Base-by-base conservation (phyloP, 495 filamentous ascomycete species). In the Aspergillus haitiensis region DNA sequence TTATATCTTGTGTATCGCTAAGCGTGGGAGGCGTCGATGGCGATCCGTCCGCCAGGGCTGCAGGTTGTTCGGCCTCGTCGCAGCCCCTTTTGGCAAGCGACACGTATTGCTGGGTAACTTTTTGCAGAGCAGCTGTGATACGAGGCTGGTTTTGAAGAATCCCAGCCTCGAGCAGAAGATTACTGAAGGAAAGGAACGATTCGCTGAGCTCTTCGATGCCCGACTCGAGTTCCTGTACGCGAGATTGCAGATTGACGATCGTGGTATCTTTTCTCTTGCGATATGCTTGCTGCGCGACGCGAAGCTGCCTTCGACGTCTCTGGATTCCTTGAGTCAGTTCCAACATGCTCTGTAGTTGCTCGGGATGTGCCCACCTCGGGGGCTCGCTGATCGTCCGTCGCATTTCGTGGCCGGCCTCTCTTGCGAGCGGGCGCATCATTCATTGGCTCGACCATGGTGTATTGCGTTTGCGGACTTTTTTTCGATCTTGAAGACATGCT, bases 191-290 rank as follows among this genome's bases (percentile, higher is more conserved):
- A 47, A 88, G 75, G 65, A 95, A 96, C 1, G 84, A 82, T 59
- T 83, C 82, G 72, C 86, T 88, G 82, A 96, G 87, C 62, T 89
- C 81, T 61, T 88, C 85, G 66, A 92, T 88, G 12, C 83, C 81
- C 10, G 76, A 75, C 60, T 88, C 83, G 15, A 95, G 78, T 44
- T 84, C 81, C 52, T 85, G 72, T 13, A 92, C 89, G 52, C 84
- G 80, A 37, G 79, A 79, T 64, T 91, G 87, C 13, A 96, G 76
- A 13, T 85, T 86, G 34, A 79, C 80, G 57, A 96, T 93, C 0
- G 91, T 91, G 42, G 81, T 89, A 65, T 96, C 91, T 70, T 95
- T 96, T n/a, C 91, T 84, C 64, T 88, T 82, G 15, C 91, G 85
- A 70, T 95, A 95, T 6, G 91, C 91, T 56, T 91, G 82, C 64